Evolutionary conservation across 768 basidiomycete genomes (phyloP), one percentile per base, ranked within the genome.

Genomic region (Leccinellum albellum): DNA sequence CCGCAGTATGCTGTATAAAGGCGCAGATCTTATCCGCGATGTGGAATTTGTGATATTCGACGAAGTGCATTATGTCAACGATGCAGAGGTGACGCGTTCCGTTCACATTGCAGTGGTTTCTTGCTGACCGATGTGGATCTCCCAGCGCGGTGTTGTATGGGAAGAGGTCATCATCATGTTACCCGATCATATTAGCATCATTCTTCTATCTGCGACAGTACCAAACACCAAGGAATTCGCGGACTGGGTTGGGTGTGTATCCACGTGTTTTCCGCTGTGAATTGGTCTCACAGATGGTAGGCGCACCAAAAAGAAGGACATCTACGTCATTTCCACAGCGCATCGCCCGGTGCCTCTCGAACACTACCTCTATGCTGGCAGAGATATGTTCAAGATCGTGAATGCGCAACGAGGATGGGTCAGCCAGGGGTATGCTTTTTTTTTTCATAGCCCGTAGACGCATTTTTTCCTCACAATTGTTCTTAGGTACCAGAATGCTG

Each of bases 131-230:
- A 52, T 53, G n/a, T 56, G 57, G 37, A 54, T 50, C 51, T 37
- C 45, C 42, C 68, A 98, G 96, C 82, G 97, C 68, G 97, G 97
- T 40, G 97, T 99, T 17, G 97, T 99, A 13, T 99, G 97, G 97
- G 96, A 99, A 74, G 96, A 99, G 75, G 96, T 99, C 26, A 99
- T 99, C 63, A 99, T 99, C 71, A 98, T 99, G 94, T 79, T 99
- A 13, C 97, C 97, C 0, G 97, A 98, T 62, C 96, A 99, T 73
- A 90, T 98, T 70, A 96, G 90, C 72, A 98, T 99, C 67, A 98
- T 99, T 54, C 78, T 99, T 44, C 78, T 99, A 15, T 98, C 95
- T 3, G 97, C 97, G 9, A 99, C 97, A 2, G 96, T 99, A 0
- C 95, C 97, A 8, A 99, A 99, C 67, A 93, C 95, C 13, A 92